Base-by-base conservation (phyloP, 2,329 filamentous ascomycete genomes). In the Shiraia bambusicola region DNA sequence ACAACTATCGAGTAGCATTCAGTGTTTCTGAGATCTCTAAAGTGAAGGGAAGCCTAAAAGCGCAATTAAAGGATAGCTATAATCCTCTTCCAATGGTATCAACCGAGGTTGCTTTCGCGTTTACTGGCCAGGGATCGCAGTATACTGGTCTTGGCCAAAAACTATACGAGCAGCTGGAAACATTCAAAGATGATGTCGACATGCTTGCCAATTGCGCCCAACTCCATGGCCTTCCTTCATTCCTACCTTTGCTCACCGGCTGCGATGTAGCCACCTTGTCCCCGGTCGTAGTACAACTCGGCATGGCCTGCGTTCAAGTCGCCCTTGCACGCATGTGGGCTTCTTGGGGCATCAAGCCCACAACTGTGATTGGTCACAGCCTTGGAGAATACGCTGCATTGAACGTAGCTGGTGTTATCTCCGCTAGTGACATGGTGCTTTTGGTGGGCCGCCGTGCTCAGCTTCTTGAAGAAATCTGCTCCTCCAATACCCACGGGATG, bases 381-480 rank as follows among this genome's bases (percentile, higher is more conserved):
- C 71, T 89, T 19, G 86, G 86, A 38, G 85, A 89, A 65, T 88
- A 88, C 56, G 84, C 86, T 27, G 85, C 86, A 28, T 77, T 89
- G 9, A 77, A 86, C 56, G 76, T 83, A 28, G 83, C 86, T 38
- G 86, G 84, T 35, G 84, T 88, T 12, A 72, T 88, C 22, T 86
- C 84, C 13, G 82, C 80, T 14, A 80, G 80, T 53, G 86, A 89
- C 61, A 81, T 85, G 58, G 79, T 92, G 40, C 84, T 83, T 50
- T 74, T 91, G 1, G 84, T 90, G 14, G 86, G 86, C 28, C 73
- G 74, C 38, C 79, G 87, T 49, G 86, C 86, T 12, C 72, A 79
- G 59, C 72, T 88, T 12, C 73, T 90, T 3, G 76, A 82, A 31
- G 72, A 80, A 39, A 78, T 79, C 50, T 90, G 86, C 71, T 81